Conservation (phyloP, 2,329 filamentous ascomycete species). For the Xylariaceae sp. region DNA sequence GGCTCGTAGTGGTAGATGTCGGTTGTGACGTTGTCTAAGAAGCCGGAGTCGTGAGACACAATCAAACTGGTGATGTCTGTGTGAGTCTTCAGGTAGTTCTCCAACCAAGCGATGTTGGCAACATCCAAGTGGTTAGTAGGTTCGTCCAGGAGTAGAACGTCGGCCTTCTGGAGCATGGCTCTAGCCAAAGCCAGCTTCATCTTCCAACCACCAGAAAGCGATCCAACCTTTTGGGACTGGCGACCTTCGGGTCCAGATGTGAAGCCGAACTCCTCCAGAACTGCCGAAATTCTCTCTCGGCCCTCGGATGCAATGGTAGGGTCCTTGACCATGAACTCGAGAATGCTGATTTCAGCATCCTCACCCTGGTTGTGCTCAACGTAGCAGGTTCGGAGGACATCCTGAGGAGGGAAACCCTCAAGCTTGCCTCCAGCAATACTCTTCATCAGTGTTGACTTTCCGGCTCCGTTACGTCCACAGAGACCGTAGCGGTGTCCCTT, state of each 20-base stretch:
- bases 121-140: constrained; percentile 98
- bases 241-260: constrained; percentile 82
- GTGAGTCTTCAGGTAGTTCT: constrained; percentile 92
- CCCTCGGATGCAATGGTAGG: constrained; percentile 77
- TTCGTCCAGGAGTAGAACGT: constrained; percentile 94
- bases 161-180: constrained; percentile 95
- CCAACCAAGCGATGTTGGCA: constrained; percentile 90
- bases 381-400: constrained; percentile 91
- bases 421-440: constrained; percentile 93
- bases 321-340: constrained; percentile 88
- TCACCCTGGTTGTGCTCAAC: constrained; percentile 99
- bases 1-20: constrained; percentile 98
- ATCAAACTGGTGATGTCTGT: constrained; percentile 96
- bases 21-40: constrained; percentile 94
- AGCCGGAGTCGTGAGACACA: constrained; percentile 96
- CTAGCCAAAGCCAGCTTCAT: constrained; percentile 97
- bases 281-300: constrained; percentile 71
- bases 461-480: constrained; percentile 92
- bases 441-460: constrained; percentile 98
- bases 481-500: constrained; percentile 98
- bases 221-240: constrained; percentile 86
- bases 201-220: constrained; percentile 97
- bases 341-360: constrained; percentile 91
- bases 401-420: constrained; percentile 90
- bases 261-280: constrained; percentile 90